These are phyloP conservation scores for Wickerhamiella domercqiae DNA, from an alignment of 805 yeast genomes.

Conservation along the genomic window DNA sequence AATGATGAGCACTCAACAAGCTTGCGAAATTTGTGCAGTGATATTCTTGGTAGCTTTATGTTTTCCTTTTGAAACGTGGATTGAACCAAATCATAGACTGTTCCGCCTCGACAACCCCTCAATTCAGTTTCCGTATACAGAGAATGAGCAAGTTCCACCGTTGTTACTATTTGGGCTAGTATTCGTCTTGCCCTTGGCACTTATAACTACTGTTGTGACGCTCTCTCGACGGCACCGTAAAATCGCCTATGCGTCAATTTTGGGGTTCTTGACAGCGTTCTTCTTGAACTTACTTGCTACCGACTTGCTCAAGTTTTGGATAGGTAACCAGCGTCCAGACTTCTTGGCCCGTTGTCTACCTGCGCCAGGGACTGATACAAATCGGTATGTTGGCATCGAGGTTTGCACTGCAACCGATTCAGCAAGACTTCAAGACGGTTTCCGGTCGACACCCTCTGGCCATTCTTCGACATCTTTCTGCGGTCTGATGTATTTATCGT, in stretches of 20 bases:
- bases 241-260: slow-evolving; percentile 38
- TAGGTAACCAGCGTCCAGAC: slow-evolving; percentile 89
- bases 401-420: slow-evolving; percentile 25
- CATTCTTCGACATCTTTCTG: slow-evolving; percentile 40
- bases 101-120: slow-evolving; percentile 63
- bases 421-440: slow-evolving; percentile 32
- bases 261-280: slow-evolving; percentile 52
- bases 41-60: too few species aligned
- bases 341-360: slow-evolving; percentile 78
- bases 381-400: slow-evolving; percentile 19
- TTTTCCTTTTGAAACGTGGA: slow-evolving; percentile 14
- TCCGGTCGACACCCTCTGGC: slow-evolving; percentile 44
- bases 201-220: slow-evolving; percentile 13
- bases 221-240: slow-evolving; percentile 8
- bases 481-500: slow-evolving; percentile 32
- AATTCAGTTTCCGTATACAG: slow-evolving; percentile 69
- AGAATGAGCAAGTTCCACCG: slow-evolving; percentile 52
- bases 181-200: slow-evolving; percentile 19
- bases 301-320: slow-evolving; percentile 61
- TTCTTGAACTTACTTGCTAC: slow-evolving; percentile 49
- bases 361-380: slow-evolving; percentile 35
- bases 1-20: too few species aligned
- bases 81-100: slow-evolving; percentile 58
- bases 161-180: slow-evolving; percentile 32
- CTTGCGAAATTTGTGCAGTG: too few species aligned